Base-by-base conservation (phyloP, 768 basidiomycete species). In the Butyriboletus loyo region DNA sequence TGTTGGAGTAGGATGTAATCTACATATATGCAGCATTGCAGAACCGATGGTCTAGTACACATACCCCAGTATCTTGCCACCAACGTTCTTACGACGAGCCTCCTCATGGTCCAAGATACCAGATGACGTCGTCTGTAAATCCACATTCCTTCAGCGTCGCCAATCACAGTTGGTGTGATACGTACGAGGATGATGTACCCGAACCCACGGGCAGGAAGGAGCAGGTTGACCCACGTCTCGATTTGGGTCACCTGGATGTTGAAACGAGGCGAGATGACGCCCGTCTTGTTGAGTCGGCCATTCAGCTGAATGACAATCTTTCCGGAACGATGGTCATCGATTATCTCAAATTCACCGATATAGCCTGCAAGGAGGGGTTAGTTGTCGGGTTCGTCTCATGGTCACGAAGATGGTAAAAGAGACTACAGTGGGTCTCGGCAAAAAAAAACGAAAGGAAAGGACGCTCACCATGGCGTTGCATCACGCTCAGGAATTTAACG, bases 31-130 rank as follows among this genome's bases (percentile, higher is more conserved):
- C 37, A 22, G 28, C 39, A 25, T 17, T 28, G 58, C 30, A 52
- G 27, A 42, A 38, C 49, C 38, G 14, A 19, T 21, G 50, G 55
- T 42, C 77, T 89, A 94, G 75, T 95, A 94, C 56, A 92, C 88
- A 71, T 92, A 96, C 57, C 92, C 92, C 46, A 95, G 76, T 56
- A 97, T 81, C 77, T 97, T 97, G 55, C 95, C 95, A 75, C 93
- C 95, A 54, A 97, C 86, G 75, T 96, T 94, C 80, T 98, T 98
- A 67, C 94, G 87, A 77, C 96, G 86, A 41, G 96, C 96, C 80
- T 98, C 96, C 73, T 97, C 94, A 72, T 99, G 97, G 77, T 98
- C 97, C 70, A 98, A 82, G 73, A 98, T 99, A 59, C 97, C 97
- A 17, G 93, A 92, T 19, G 93, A 96, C 45, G 96, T 98, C 60